Evolutionary conservation across 139 green algal genomes (phyloP), one percentile per base, ranked within the genome.

Genomic region (Ettlia oleoabundans): DNA sequence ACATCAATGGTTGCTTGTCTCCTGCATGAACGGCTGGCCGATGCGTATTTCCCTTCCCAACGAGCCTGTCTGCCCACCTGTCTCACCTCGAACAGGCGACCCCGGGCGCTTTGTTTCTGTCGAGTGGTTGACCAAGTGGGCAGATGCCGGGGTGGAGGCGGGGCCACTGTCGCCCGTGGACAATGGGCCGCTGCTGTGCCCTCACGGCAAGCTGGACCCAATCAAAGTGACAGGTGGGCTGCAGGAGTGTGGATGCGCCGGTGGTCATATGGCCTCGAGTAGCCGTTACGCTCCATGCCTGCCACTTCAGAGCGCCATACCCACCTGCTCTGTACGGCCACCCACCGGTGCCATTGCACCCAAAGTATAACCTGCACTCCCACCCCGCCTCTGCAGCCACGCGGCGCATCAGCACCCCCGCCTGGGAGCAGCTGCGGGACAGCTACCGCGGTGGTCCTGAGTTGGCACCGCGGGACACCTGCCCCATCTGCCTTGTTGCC

Each of bases 101-200:
- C 15, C 35, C 8, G 85, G 76, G n/a, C 68, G 88, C 40, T 91
- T 85, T 72, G 66, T 92, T 15, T 43, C 69, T 9, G 43, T 62
- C 2, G 78, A 72, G 7, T 92, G 88, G 88, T 86, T 92, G 65
- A 33, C 74, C 4, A 40, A 30, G 38, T 92, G 88, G 88, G 86
- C 87, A 7, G 82, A 91, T 55, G 80, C 62, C 24, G 63, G 58
- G 10, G 71, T 58, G 26, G 78, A 76, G 38, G 78, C 84, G 24
- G 76, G 37, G 0, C 7, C 22, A 26, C 66, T 82, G 3, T 77
- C 64, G 13, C 84, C 85, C 18, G 72, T 95, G 2, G 84, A 94
- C 65, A 92, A 91, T 65, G 40, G 55, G 1, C 32, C 69, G 19
- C 86, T 95, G 71, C 68, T 90, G 53, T 96, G 93, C 80, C 35